phyloP scores from a whole-genome alignment of 257 asterid genomes.

The Solanum paucissectum region DNA sequence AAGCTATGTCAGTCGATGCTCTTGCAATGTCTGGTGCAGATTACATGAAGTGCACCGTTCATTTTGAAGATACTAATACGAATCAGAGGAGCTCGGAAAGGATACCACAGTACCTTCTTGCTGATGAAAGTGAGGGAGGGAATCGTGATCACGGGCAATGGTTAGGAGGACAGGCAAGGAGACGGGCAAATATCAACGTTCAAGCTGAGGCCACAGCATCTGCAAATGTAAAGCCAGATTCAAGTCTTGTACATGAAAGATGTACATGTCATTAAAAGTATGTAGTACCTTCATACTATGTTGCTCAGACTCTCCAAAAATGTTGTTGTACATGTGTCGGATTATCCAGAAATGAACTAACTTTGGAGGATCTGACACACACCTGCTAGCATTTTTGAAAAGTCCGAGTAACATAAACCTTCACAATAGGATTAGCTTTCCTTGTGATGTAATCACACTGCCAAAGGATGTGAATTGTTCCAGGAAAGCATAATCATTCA shows the following conservation, averaged over 20 bases:
- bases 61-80: background rate
- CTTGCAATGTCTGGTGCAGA: constrained; percentile 20
- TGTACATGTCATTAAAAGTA: background rate
- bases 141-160: background rate
- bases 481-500: background rate
- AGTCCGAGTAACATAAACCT: background rate
- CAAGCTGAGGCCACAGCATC: background rate
- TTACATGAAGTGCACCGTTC: constrained; percentile 1
- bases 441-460: background rate
- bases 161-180: background rate
- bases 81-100: background rate
- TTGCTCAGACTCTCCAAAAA: background rate
- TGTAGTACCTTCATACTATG: background rate
- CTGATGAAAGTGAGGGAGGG: background rate
- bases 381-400: background rate
- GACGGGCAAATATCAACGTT: background rate
- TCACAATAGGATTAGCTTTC: background rate
- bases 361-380: background rate
- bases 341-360: background rate
- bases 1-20: constrained; percentile 16
- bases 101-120: constrained; percentile 8
- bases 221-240: background rate
- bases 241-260: background rate
- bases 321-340: background rate
- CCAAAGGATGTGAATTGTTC: background rate